Conservation (phyloP, 2,329 filamentous ascomycete genomes). For the Penicillium nordicum region DNA sequence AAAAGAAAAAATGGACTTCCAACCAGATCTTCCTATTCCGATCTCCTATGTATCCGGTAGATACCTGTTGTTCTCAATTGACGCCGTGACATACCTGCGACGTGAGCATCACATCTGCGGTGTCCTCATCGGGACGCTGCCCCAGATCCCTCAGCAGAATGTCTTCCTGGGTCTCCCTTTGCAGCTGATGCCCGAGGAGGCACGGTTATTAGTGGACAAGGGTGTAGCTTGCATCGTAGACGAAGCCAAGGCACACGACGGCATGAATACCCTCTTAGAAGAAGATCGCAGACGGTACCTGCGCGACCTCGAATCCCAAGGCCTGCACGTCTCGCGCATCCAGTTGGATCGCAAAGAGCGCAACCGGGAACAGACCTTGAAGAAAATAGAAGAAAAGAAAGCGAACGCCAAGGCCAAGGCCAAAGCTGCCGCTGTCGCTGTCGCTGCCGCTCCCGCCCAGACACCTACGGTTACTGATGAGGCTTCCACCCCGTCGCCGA, state of each 20-base stretch:
- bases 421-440: constrained; percentile 15
- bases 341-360: constrained; percentile 49
- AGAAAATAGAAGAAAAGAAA: constrained; percentile 46
- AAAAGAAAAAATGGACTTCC: constrained; percentile 31
- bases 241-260: constrained; percentile 67
- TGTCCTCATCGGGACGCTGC: constrained; percentile 79
- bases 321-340: constrained; percentile 49
- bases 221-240: constrained; percentile 76
- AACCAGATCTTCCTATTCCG: constrained; percentile 59
- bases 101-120: constrained; percentile 80
- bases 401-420: constrained; percentile 20
- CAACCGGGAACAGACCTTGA: constrained; percentile 49
- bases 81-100: constrained; percentile 73
- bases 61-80: constrained; percentile 86
- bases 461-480: constrained; percentile 8
- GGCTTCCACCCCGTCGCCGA: background rate
- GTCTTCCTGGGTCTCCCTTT: constrained; percentile 85
- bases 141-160: constrained; percentile 92
- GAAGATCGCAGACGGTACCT: constrained; percentile 62
- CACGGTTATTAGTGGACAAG: constrained; percentile 71
- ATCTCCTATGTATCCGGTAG: constrained; percentile 77
- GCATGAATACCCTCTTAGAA: constrained; percentile 58
- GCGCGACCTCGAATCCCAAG: constrained; percentile 52
- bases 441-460: background rate
- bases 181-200: constrained; percentile 89